Evolutionary conservation across 306 rosid species (phyloP).

Genomic region (Spatholobus suberectus): DNA sequence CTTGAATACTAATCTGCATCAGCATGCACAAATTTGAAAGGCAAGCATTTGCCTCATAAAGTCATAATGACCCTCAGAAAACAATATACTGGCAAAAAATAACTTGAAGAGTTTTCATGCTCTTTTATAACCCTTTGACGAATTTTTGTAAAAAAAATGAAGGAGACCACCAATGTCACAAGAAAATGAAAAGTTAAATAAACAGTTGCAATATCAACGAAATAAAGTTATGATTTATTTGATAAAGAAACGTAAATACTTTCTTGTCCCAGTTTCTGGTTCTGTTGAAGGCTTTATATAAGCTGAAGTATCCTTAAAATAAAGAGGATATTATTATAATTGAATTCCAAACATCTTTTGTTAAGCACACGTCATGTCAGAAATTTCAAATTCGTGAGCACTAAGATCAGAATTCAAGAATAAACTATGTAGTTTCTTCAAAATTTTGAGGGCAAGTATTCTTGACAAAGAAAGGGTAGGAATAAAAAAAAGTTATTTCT

Average conservation of each 20-base stretch:
- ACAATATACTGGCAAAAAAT: background rate
- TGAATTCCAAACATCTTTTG: slow-evolving; percentile 23
- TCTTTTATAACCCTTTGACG: background rate
- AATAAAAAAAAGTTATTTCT: slow-evolving; percentile 7
- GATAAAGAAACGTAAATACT: slow-evolving; percentile 38
- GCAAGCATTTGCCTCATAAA: slow-evolving; percentile 11
- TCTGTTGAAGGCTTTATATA: slow-evolving; percentile 59
- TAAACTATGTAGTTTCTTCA: slow-evolving; percentile 8
- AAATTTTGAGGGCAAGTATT: background rate
- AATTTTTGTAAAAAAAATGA: background rate
- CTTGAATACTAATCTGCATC: slow-evolving; percentile 12
- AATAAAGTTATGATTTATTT: background rate
- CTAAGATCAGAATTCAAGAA: background rate
- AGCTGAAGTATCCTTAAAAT: slow-evolving; percentile 59
- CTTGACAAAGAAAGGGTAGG: background rate
- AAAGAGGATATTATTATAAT: slow-evolving; percentile 41
- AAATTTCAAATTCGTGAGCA: slow-evolving; percentile 29
- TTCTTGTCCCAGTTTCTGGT: slow-evolving; percentile 47
- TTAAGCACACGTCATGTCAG: slow-evolving; percentile 21
- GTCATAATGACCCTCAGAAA: slow-evolving; percentile 2
- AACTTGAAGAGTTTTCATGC: background rate
- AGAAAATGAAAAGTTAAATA: background rate
- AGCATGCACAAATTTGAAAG: background rate
- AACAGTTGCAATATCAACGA: background rate
- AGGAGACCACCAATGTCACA: slow-evolving; percentile 17